Base-by-base conservation (phyloP, 2,329 filamentous ascomycete species). In the Septoria linicola region DNA sequence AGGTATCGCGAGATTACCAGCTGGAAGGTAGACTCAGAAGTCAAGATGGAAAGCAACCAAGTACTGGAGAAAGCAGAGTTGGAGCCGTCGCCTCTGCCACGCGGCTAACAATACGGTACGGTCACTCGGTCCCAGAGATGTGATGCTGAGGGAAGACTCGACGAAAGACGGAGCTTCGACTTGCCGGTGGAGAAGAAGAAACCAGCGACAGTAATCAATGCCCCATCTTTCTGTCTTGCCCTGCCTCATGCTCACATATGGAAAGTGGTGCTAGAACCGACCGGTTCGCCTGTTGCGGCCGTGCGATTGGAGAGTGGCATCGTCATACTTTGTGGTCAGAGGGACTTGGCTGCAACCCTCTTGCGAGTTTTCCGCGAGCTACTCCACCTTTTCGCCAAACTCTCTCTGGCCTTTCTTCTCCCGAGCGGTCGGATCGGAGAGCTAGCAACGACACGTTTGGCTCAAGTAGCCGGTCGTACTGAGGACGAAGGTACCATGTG, bases 81-180 rank as follows among this genome's bases (percentile, higher is more conserved):
- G 32, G 37, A 52, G 49, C 49, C 35, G 49, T 36, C 42, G 30
- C 49, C 10, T 36, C 36, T 52, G 36, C 42, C 49, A 47, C 36
- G 42, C 42, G 49, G 41, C 36, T 51, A 41, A 37, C 32, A 35
- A 30, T 19, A 23, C 16, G 30, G 32, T 13, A 30, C 41, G 27
- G 25, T 27, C n/a, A 27, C 23, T 27, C 23, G 23, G 23, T 27
- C 10, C 23, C 23, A 27, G 23, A 27, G 23, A 27, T 27, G 23
- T 27, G 23, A 10, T 27, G 23, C 5, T 27, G 23, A 10, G 23
- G 10, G 23, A 27, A 27, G 23, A 27, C 23, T 27, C 23, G 23
- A 27, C 10, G 23, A 27, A 27, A 10, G 23, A 27, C 23, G 23
- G 23, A 27, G 23, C 23, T 27, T 27, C 23, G 5, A 10, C 23